Percentiles rank a stretch among this genome's conserved stretches.
Conservation (phyloP, 495 filamentous ascomycete genomes). For the Lasiosphaeris hirsuta region DNA sequence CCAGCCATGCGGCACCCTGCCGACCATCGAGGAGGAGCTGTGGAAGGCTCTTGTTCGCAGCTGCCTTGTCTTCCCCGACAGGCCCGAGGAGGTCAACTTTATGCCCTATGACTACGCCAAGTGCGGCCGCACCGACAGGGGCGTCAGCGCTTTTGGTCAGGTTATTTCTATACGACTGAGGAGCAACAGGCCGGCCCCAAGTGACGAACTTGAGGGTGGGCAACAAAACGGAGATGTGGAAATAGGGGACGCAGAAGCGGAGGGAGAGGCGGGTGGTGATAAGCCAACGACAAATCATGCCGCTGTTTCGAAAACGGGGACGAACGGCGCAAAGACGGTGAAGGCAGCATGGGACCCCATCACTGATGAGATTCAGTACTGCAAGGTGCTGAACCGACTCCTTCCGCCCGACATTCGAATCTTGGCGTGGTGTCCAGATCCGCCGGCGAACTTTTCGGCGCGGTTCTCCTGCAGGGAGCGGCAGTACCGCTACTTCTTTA, state of each 20-base stretch:
- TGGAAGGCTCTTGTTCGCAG: constrained; percentile 84
- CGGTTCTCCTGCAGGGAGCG: constrained; percentile 90
- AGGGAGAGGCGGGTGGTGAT: neutral
- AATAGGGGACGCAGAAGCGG: neutral
- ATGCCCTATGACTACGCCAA: constrained; percentile 85
- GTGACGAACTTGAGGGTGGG: constrained; percentile 12
- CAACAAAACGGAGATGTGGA: constrained; percentile 18
- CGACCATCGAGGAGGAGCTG: constrained; percentile 85
- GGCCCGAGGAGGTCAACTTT: constrained; percentile 59
- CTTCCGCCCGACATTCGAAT: constrained; percentile 86
- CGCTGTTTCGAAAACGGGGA: neutral
- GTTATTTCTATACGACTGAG: constrained; percentile 80
- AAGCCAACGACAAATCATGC: neutral
- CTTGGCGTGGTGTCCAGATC: constrained; percentile 87
- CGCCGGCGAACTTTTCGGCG: constrained; percentile 76
- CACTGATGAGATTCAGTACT: constrained; percentile 78
- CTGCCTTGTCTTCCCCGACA: constrained; percentile 71
- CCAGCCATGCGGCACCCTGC: constrained; percentile 58
- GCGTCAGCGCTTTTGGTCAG: constrained; percentile 96
- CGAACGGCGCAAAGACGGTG: neutral
- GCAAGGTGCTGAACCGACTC: constrained; percentile 74
- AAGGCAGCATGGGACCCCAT: constrained; percentile 64
- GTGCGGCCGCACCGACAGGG: constrained; percentile 86
- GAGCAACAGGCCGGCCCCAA: constrained; percentile 61
- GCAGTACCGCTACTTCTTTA: constrained; percentile 95